Base-by-base conservation (phyloP, 2,329 filamentous ascomycete genomes). In the Calonectria hawksworthii region DNA sequence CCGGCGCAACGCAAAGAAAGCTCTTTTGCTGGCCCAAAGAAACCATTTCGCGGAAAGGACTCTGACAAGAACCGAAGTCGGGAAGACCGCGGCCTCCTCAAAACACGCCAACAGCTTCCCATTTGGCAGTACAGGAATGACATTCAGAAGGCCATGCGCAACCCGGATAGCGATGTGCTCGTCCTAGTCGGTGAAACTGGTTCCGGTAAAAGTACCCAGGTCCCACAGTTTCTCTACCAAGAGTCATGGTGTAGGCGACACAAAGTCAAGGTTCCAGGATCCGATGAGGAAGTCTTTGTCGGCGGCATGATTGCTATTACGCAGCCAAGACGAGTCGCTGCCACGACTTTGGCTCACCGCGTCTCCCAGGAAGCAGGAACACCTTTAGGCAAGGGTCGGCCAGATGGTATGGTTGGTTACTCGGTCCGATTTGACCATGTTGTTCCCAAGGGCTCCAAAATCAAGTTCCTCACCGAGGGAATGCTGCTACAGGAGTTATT, bases 381-480 rank as follows among this genome's bases (percentile, higher is more conserved):
- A 1, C 90, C 91, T 0, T 83, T 92, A 11, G 85, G 85, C 0
- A 83, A 86, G 16, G 83, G 82, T 6, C 79, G 82, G 9, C 76
- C 80, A 16, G 84, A 90, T 66, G 86, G 90, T 2, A 82, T 88
- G 34, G 96, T 99, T 14, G 97, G 97, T 51, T 99, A 99, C 83
- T 96, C 95, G 5, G 96, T 99, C 41, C 94, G 97, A 71, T 99
- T 99, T 81, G 97, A 99, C 80, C 95, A 96, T 74, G 93, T 94
- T 16, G 92, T 95, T 0, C 94, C 95, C n/a, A 91, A 91, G 26
- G 93, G 92, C n/a, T 95, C 95, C 5, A 93, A 91, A 81, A 94
- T 99, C 86, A 99, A 99, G 83, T 99, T 96, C 80, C 87, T 99
- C 76, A 99, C 97, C 0, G 98, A 99, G 84, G 97, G 97, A 80